A percentile compares a stretch with the other conserved stretches of the same genome.
phyloP scores from a whole-genome alignment of 768 basidiomycete species.

The Lactifluus echinatus region DNA sequence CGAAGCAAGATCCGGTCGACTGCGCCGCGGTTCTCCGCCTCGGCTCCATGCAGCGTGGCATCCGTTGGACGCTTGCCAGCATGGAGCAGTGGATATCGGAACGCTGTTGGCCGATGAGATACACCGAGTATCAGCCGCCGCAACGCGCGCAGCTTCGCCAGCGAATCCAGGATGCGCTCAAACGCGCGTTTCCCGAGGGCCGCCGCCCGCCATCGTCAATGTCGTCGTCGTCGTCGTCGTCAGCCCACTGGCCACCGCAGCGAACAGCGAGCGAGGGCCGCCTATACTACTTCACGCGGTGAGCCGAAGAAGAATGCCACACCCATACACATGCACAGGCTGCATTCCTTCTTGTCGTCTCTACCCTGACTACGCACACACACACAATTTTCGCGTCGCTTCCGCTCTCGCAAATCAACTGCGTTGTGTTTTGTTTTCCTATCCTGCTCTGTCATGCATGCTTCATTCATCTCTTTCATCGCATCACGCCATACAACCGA shows the following conservation, averaged over 20 bases:
- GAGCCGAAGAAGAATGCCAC: not conserved
- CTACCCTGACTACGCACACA: not conserved
- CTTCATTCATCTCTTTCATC: too few relatives aligned
- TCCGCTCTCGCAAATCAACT: not conserved
- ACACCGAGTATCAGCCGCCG: conserved; percentile 37
- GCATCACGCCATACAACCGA: too few relatives aligned
- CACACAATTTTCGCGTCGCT: not conserved
- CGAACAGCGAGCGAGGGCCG: not conserved
- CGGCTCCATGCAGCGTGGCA: conserved; percentile 42
- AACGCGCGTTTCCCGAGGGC: not conserved
- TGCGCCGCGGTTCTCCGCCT: conserved; percentile 61
- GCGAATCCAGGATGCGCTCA: conserved; percentile 31
- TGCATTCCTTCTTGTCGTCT: too few relatives aligned
- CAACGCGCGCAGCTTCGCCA: conserved; percentile 38
- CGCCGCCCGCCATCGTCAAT: not conserved
- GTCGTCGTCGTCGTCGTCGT: not conserved
- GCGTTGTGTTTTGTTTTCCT: too few relatives aligned
- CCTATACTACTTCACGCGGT: not conserved
- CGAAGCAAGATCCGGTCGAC: conserved; percentile 53
- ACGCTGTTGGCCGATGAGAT: conserved; percentile 59
- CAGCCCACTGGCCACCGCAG: not conserved
- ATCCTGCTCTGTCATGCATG: too few relatives aligned
- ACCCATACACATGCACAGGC: too few relatives aligned
- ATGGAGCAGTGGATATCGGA: conserved; percentile 51
- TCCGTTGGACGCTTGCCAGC: conserved; percentile 45